Conservation (phyloP, 2,329 filamentous ascomycete species). For the Daldinia eschscholtzii region DNA sequence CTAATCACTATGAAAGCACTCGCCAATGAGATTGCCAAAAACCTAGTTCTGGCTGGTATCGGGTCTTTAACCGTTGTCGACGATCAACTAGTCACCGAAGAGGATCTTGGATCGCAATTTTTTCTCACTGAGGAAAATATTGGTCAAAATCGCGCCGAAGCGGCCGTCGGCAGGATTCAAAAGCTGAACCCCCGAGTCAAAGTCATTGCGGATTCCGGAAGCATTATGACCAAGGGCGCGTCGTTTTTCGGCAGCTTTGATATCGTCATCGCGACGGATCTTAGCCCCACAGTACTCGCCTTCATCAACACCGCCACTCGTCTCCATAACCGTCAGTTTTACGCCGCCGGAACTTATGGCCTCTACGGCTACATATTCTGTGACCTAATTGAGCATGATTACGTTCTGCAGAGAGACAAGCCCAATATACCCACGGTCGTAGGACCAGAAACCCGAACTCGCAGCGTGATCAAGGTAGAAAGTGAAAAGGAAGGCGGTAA, state of each 20-base stretch:
- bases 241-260: constrained; percentile 85
- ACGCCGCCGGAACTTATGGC: constrained; percentile 87
- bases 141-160: constrained; percentile 86
- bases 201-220: constrained; percentile 76
- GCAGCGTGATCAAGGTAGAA: constrained; percentile 78
- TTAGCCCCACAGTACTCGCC: constrained; percentile 79
- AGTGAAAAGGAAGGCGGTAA: constrained; percentile 78
- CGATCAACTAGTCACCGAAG: constrained; percentile 77
- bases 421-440: constrained; percentile 76
- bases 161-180: constrained; percentile 80
- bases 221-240: constrained; percentile 75
- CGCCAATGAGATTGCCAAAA: constrained; percentile 96
- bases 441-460: constrained; percentile 79
- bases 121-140: constrained; percentile 78
- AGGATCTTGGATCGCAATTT: constrained; percentile 86
- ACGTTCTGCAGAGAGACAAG: constrained; percentile 85
- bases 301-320: constrained; percentile 89
- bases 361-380: constrained; percentile 96
- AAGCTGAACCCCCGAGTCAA: constrained; percentile 91
- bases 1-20: constrained; percentile 89
- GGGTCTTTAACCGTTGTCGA: constrained; percentile 91
- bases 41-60: constrained; percentile 93
- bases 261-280: constrained; percentile 89
- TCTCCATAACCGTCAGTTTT: constrained; percentile 83
- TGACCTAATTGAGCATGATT: constrained; percentile 91